These are phyloP conservation scores for Pythium sukuiense DNA, from an alignment of 352 stramenopile genomes.

Conservation along the genomic window DNA sequence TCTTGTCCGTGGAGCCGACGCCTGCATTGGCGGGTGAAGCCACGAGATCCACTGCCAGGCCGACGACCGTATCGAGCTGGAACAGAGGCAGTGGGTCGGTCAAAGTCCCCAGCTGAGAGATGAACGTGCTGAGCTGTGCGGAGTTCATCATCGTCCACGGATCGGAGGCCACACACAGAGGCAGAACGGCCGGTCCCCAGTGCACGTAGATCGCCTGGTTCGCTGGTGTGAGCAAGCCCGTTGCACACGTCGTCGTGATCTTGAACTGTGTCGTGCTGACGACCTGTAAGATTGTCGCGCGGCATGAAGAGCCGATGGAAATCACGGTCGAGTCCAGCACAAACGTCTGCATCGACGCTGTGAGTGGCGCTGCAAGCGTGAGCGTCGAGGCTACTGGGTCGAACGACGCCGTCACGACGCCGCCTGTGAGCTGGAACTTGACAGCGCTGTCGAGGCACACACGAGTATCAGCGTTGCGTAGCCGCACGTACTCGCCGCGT, in stretches of 20 bases:
- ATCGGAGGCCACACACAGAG: constrained; percentile 49
- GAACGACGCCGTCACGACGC: constrained; percentile 39
- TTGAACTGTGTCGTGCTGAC: constrained; percentile 28
- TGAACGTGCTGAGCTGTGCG: constrained; percentile 28
- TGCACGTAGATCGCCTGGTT: constrained; percentile 47
- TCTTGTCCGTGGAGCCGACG: constrained; percentile 28
- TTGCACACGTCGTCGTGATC: constrained; percentile 35
- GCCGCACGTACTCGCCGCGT: constrained; percentile 58
- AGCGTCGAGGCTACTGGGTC: constrained; percentile 27
- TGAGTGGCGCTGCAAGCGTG: constrained; percentile 45
- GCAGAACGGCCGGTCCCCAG: constrained; percentile 65
- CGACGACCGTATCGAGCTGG: constrained; percentile 52
- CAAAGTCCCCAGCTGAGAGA: constrained; percentile 30
- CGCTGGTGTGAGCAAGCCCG: constrained; percentile 21
- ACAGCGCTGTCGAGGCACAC: constrained; percentile 67
- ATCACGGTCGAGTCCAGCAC: constrained; percentile 41
- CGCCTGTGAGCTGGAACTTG: constrained; percentile 45
- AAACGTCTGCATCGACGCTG: constrained; percentile 21
- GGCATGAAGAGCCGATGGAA: constrained; percentile 46
- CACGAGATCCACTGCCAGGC: constrained; percentile 42
- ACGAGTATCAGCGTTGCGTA: constrained; percentile 55
- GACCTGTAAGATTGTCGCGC: constrained; percentile 24
- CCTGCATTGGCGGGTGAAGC: constrained; percentile 17
- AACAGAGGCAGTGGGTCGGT: constrained; percentile 56
- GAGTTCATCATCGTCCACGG: constrained; percentile 51